Evolutionary conservation across 2,329 filamentous ascomycete species (phyloP), one percentile per base, ranked within the genome.

Genomic region (Penicillium freii): DNA sequence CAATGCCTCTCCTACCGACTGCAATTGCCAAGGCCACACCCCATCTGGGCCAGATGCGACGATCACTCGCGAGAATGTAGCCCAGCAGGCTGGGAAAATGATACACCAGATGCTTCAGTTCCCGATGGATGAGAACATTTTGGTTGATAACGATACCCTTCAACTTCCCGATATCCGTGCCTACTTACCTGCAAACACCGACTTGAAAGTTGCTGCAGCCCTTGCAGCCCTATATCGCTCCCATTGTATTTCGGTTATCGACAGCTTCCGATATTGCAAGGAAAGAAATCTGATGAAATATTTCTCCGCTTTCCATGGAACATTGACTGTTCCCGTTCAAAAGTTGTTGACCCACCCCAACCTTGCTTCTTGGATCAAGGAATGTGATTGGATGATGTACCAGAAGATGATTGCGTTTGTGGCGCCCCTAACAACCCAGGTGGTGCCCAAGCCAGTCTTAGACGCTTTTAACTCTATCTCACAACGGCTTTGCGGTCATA

Each of bases 281-380:
- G 91, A 97, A 74, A 96, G 96, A 77, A 93, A 92, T 7, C 96
- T 99, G 73, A 96, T 96, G 72, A 91, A 95, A 64, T 84, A 97
- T 17, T 96, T 95, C 72, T 92, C 90, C 6, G 94, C 93, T 1
- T 97, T 99, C 73, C 91, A 96, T 69, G 94, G 94, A 54, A 97
- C 92, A 2, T 84, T 99, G 67, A 99, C 94, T 0, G 95, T 97
- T 75, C 94, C 94, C 6, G 93, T 97, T 3, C 92, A 97, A 73
- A 97, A 95, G 74, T 79, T 99, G 2, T 89, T 99, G 68, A 87
- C 87, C 15, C 86, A 96, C 68, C 86, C 89, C 2, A 87, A 87
- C 54, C 80, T 97, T 54, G 91, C 92, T 3, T 84, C 89, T 1
- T 99, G 94, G 94, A 95, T 99, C 60, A 90, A 94, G 71, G 89